phyloP scores from a whole-genome alignment of 345 rosid genomes.

The Brassica cretica region DNA sequence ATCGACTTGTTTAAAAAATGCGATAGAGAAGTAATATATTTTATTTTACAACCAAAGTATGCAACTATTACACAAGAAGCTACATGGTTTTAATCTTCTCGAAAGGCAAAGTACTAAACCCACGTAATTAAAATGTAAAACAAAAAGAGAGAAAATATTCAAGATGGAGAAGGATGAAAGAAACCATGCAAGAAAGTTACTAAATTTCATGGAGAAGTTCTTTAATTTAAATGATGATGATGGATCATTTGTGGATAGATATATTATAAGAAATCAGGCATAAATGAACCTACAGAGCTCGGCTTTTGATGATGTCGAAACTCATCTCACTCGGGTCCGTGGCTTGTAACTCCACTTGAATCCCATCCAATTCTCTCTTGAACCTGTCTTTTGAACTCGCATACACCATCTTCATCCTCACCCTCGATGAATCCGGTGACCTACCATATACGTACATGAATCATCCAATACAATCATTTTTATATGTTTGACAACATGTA shows the following conservation, averaged over 20 bases:
- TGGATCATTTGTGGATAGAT: neutral
- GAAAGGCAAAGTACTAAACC: slow-evolving; percentile 21
- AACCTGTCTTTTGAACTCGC: neutral
- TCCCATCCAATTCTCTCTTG: neutral
- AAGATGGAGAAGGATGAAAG: slow-evolving; percentile 18
- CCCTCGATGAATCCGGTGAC: neutral
- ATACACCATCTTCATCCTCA: neutral
- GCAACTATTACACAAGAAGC: slow-evolving; percentile 22
- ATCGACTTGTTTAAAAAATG: neutral
- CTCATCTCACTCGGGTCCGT: neutral
- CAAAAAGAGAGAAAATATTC: neutral
- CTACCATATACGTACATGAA: neutral
- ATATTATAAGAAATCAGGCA: neutral
- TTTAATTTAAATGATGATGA: slow-evolving; percentile 12
- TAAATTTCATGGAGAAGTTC: slow-evolving; percentile 6
- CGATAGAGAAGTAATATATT: neutral
- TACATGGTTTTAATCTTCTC: slow-evolving; percentile 27
- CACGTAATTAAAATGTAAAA: slow-evolving; percentile 18
- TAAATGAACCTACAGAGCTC: neutral
- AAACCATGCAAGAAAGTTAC: slow-evolving; percentile 32
- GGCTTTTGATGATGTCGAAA: neutral
- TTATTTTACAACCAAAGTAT: slow-evolving; percentile 18
- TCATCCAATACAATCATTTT: neutral
- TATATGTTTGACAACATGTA: neutral
- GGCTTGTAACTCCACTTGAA: neutral